Conservation (phyloP, 1,139 yeast species). For the Zygoascus meyerae region DNA sequence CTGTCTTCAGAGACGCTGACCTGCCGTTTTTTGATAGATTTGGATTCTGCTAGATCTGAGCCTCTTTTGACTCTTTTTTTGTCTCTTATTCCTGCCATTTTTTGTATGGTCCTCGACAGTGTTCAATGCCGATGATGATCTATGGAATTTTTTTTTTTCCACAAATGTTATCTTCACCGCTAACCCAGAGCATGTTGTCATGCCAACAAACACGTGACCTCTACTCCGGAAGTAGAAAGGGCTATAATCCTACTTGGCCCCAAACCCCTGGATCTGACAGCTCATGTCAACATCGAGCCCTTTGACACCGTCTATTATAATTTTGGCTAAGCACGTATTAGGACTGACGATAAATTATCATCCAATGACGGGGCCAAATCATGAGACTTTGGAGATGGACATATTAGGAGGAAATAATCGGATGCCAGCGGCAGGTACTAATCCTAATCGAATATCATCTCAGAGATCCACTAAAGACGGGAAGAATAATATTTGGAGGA, state of each 20-base stretch:
- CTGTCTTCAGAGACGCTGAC: slow-evolving; percentile 11
- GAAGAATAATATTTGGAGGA: slow-evolving; percentile 6
- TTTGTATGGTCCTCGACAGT: neutral
- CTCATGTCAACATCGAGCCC: slow-evolving; percentile 4
- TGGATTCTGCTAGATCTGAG: slow-evolving; percentile 11
- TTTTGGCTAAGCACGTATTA: neutral
- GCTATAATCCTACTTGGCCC: neutral
- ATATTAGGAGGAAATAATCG: no score
- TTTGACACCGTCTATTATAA: slow-evolving; percentile 6
- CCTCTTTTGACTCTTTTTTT: slow-evolving; percentile 9
- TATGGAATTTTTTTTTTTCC: slow-evolving; percentile 3
- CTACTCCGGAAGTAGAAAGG: neutral
- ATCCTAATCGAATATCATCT: no score
- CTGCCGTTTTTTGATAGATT: neutral
- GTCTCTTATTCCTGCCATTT: slow-evolving; percentile 3
- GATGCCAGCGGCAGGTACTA: no score
- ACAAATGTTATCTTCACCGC: neutral
- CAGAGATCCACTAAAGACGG: neutral
- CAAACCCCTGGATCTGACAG: neutral
- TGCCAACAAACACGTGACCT: slow-evolving; percentile 1
- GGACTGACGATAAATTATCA: slow-evolving; percentile 1
- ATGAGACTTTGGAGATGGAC: slow-evolving; percentile 9
- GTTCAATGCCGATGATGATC: slow-evolving; percentile 5
- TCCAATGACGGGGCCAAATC: neutral
- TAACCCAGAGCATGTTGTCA: slow-evolving; percentile 1